phyloP scores from a whole-genome alignment of 345 rosid genomes.

The Anastatica hierochuntica region DNA sequence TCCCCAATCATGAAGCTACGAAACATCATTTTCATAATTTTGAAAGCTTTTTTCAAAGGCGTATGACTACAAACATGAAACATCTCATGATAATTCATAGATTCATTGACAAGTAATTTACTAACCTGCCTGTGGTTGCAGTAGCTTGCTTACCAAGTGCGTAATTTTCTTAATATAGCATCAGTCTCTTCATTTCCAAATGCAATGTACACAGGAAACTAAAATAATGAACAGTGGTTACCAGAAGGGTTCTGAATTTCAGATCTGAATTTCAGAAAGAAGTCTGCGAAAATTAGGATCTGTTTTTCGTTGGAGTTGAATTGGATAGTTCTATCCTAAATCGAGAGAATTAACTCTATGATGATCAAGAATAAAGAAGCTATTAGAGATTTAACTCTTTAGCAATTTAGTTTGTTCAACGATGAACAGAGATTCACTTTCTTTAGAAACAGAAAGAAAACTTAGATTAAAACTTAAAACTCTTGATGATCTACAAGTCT shows the following conservation, averaged over 20 bases:
- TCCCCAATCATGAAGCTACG: conserved; percentile 3
- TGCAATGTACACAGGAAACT: conserved; percentile 95
- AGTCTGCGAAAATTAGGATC: too few species aligned
- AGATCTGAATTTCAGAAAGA: too few species aligned
- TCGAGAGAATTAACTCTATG: too few species aligned
- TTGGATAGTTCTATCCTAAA: too few species aligned
- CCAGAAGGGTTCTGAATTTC: neutral
- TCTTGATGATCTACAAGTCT: too few species aligned
- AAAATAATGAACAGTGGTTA: conserved; percentile 10
- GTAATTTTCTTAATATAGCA: conserved; percentile 67
- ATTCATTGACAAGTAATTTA: conserved; percentile 8
- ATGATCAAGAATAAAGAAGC: too few species aligned
- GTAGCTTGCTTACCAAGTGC: conserved; percentile 86
- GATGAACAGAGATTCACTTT: too few species aligned
- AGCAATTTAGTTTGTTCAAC: too few species aligned
- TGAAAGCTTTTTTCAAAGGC: neutral
- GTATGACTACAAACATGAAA: neutral
- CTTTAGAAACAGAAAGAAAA: too few species aligned
- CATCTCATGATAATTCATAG: neutral
- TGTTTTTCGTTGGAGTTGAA: too few species aligned
- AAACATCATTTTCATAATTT: neutral
- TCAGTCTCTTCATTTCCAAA: conserved; percentile 81
- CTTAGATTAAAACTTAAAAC: too few species aligned
- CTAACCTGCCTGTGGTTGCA: conserved; percentile 97
- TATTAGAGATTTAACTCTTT: too few species aligned